Conservation (phyloP, 306 rosid species). For the Rosa lucieae region DNA sequence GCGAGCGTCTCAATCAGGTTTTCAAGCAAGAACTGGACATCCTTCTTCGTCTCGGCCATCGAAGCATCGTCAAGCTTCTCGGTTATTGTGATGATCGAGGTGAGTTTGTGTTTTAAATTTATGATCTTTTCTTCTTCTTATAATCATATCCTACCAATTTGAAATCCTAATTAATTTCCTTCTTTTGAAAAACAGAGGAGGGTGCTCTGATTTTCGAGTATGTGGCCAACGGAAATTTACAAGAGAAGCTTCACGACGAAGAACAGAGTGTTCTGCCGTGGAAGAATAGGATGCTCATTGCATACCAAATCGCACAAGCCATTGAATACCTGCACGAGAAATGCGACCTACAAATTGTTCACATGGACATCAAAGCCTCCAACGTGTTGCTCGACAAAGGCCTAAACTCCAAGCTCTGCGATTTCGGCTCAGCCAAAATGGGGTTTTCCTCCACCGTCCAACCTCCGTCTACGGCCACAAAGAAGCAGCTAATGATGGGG, state of each 20-base stretch:
- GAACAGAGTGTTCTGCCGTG: slow-evolving; percentile 29
- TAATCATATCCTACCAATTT: not conserved
- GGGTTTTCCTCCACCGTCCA: slow-evolving; percentile 45
- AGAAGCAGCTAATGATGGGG: slow-evolving; percentile 38
- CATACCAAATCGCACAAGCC: slow-evolving; percentile 44
- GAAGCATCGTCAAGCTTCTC: slow-evolving; percentile 30
- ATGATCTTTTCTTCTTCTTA: not conserved
- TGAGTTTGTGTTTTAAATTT: not conserved
- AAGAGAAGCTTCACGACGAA: slow-evolving; percentile 43
- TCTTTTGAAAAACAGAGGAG: slow-evolving; percentile 19
- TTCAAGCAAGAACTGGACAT: slow-evolving; percentile 47
- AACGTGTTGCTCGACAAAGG: slow-evolving; percentile 41
- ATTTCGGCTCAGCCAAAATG: slow-evolving; percentile 52
- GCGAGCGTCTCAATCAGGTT: slow-evolving; percentile 37
- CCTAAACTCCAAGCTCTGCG: slow-evolving; percentile 47
- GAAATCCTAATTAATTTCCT: not conserved
- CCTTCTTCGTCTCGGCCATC: slow-evolving; percentile 36
- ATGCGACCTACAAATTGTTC: slow-evolving; percentile 43
- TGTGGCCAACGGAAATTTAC: slow-evolving; percentile 41
- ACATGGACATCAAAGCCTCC: slow-evolving; percentile 50
- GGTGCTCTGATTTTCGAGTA: slow-evolving; percentile 49
- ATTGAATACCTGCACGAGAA: slow-evolving; percentile 42
- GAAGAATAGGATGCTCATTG: slow-evolving; percentile 38
- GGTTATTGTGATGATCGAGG: slow-evolving; percentile 45
- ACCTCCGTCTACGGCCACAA: not conserved